Evolutionary conservation across 352 stramenopile species (phyloP).

Genomic region (Phytophthora vignae): DNA sequence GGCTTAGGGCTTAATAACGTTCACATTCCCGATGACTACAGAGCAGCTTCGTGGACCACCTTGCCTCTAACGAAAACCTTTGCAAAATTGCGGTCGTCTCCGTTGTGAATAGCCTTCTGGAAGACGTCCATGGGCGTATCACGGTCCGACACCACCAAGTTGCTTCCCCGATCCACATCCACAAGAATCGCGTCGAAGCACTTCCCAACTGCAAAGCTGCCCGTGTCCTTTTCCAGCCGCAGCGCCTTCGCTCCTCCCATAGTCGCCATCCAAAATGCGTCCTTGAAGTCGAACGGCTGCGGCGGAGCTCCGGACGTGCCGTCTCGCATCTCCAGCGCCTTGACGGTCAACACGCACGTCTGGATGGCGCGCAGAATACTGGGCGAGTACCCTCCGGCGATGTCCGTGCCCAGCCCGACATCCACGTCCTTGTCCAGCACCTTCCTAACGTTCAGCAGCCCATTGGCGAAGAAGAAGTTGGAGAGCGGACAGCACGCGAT

Average conservation of each 20-base stretch:
- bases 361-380: constrained; percentile 91
- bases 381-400: constrained; percentile 91
- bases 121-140: constrained; percentile 66
- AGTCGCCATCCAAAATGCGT: constrained; percentile 90
- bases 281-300: constrained; percentile 68
- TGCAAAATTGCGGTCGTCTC: constrained; percentile 85
- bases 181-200: constrained; percentile 90
- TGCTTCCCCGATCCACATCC: constrained; percentile 48
- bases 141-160: constrained; percentile 60
- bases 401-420: constrained; percentile 90
- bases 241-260: constrained; percentile 84
- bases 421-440: constrained; percentile 50
- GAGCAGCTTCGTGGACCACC: constrained; percentile 24
- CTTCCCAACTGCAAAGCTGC: constrained; percentile 84
- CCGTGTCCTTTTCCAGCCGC: constrained; percentile 70
- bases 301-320: constrained; percentile 13
- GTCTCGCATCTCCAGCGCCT: constrained; percentile 60
- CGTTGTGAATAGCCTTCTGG: constrained; percentile 89
- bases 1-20: too few species aligned
- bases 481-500: constrained; percentile 92
- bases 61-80: constrained; percentile 78
- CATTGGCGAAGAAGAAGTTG: constrained; percentile 92
- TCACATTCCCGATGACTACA: too few species aligned
- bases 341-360: constrained; percentile 80
- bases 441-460: constrained; percentile 69